Evolutionary conservation across 257 asterid species (phyloP).

Genomic region (Anisodus acutangulus): DNA sequence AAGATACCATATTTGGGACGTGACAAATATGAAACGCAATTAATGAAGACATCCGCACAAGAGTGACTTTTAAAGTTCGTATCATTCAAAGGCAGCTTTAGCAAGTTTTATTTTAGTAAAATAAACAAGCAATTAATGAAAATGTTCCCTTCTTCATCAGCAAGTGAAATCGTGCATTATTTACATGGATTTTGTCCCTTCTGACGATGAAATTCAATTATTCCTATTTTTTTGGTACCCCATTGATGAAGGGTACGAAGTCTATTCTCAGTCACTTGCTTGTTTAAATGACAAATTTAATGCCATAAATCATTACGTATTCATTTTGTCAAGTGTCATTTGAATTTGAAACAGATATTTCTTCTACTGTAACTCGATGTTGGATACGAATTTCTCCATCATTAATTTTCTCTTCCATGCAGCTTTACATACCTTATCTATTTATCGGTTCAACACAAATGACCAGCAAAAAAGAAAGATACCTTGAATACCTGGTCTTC

Average conservation of each 20-base stretch:
- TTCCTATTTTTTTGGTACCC: neutral
- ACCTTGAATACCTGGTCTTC: neutral
- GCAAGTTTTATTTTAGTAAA: neutral
- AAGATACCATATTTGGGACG: too few relatives aligned
- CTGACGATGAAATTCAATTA: neutral
- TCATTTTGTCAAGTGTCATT: neutral
- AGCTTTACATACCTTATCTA: neutral
- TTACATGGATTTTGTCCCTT: neutral
- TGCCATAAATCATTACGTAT: neutral
- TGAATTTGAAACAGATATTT: neutral
- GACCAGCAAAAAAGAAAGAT: neutral
- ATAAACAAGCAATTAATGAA: neutral
- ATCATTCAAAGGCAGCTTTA: neutral
- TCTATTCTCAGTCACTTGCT: constrained; percentile 1
- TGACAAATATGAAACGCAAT: neutral
- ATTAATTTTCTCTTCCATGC: neutral
- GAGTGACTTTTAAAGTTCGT: neutral
- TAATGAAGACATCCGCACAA: neutral
- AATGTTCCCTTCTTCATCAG: neutral
- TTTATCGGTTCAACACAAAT: neutral
- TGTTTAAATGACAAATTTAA: constrained; percentile 1
- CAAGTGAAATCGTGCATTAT: neutral
- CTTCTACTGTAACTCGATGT: too few relatives aligned
- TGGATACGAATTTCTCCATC: too few relatives aligned
- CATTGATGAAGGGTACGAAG: neutral